Evolutionary conservation across 177 flowering plant species (phyloP), one percentile per base, ranked within the genome.

Genomic region (Vitis hybrid): DNA sequence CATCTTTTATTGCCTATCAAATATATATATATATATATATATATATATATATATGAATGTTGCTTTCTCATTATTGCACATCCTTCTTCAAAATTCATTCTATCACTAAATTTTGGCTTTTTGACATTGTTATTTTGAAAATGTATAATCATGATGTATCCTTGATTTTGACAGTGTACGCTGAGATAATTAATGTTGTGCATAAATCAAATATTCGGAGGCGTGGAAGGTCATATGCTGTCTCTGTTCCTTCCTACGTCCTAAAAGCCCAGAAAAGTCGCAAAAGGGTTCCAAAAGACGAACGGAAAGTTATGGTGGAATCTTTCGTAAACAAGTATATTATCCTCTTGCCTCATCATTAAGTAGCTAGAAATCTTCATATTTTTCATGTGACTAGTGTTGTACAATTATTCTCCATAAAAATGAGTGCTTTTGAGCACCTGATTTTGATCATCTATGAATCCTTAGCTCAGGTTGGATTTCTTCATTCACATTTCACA

Each of bases 221-320:
- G 61, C 77, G 72, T 68, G 80, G 76, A 66, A 71, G 66, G 64
- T 71, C 80, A 28, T 62, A 68, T 69, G 80, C 84, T 62, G 77
- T 79, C 12, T 67, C 84, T 62, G 70, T 61, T 78, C 71, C 77
- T 19, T 76, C 80, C 56, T 72, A 69, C 28, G 7, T 11, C 1
- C 66, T 64, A n/a, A 68, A 71, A 17, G 10, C 19, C 11, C 59
- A 19, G 66, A 77, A 60, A 55, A 44, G 33, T 49, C 33, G 63
- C 44, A 81, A 71, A 65, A 80, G 73, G 55, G 66, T 81, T 49
- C 17, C 84, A 11, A 79, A 49, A 52, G 71, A 65, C 56, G 78
- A 81, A 66, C 71, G 86, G 12, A 70, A 64, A 70, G 75, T 78
- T 55, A 74, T 81, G 84, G 68, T 83, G 51, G 81, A 75, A 68